phyloP scores from a whole-genome alignment of 176 grass and related monocot species.

The Chrysopogon serrulatus region DNA sequence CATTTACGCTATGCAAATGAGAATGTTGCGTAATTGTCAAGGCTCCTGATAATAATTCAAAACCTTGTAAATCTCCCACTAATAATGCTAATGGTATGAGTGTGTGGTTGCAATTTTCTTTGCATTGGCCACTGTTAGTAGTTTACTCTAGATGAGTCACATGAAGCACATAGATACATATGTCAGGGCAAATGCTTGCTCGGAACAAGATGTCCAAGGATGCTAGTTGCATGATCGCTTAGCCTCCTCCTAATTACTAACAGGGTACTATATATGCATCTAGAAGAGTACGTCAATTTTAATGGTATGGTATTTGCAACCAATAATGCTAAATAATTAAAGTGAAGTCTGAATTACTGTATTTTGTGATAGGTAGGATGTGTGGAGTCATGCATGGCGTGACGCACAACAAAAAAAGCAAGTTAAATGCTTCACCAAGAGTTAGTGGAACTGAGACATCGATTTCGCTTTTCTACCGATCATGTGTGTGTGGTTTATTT shows the following conservation, averaged over 20 bases:
- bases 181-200: not conserved
- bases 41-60: not conserved
- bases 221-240: not conserved
- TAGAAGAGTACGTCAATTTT: not conserved
- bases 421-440: not conserved
- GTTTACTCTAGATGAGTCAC: not conserved
- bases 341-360: not conserved
- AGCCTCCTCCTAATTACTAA: not conserved
- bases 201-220: not conserved
- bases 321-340: not conserved
- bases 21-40: not conserved
- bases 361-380: not conserved
- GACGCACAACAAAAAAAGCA: not conserved
- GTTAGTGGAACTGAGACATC: not conserved
- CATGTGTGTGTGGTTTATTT: not conserved
- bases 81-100: not conserved
- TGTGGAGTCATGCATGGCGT: constrained; percentile 16
- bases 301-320: not conserved
- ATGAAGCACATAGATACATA: too few species aligned
- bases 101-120: not conserved
- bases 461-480: not conserved
- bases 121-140: not conserved
- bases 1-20: not conserved
- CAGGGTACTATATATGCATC: not conserved
- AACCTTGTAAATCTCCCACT: not conserved